Conservation (phyloP, 2,329 filamentous ascomycete genomes). For the Fusarium sp. region DNA sequence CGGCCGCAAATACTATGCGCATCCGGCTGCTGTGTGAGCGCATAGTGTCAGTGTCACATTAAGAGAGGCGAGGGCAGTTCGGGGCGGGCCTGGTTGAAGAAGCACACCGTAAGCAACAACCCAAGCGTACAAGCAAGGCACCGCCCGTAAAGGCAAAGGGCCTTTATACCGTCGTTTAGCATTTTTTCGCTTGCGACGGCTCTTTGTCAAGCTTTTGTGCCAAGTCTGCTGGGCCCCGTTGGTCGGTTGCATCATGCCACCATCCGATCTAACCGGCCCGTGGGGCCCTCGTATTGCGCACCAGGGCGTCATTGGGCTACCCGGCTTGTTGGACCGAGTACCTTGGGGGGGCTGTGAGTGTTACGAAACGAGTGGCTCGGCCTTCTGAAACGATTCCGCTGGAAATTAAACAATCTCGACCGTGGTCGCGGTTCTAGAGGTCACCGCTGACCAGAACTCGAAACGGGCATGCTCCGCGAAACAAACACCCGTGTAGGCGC, state of each 20-base stretch:
- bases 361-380: too few species aligned
- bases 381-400: too few species aligned
- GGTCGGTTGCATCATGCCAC: conserved; percentile 15
- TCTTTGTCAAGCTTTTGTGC: too few species aligned
- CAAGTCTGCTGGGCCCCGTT: conserved; percentile 1
- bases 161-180: background rate
- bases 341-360: background rate
- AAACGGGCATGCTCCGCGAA: too few species aligned
- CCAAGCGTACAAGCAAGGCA: background rate
- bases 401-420: too few species aligned
- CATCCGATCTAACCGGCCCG: conserved; percentile 37
- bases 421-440: too few species aligned
- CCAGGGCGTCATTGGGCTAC: too few species aligned
- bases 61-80: background rate
- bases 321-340: background rate
- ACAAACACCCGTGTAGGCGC: too few species aligned
- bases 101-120: background rate
- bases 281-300: conserved; percentile 1
- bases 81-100: background rate
- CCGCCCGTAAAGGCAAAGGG: background rate
- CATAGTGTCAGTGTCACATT: conserved; percentile 18
- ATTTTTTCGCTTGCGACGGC: background rate
- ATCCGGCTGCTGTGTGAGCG: conserved; percentile 22
- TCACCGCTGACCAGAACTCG: too few species aligned
- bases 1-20: conserved; percentile 29